These are phyloP conservation scores for Nannochloropsis salina DNA, from an alignment of 108 stramenopile species.

Conservation along the genomic window DNA sequence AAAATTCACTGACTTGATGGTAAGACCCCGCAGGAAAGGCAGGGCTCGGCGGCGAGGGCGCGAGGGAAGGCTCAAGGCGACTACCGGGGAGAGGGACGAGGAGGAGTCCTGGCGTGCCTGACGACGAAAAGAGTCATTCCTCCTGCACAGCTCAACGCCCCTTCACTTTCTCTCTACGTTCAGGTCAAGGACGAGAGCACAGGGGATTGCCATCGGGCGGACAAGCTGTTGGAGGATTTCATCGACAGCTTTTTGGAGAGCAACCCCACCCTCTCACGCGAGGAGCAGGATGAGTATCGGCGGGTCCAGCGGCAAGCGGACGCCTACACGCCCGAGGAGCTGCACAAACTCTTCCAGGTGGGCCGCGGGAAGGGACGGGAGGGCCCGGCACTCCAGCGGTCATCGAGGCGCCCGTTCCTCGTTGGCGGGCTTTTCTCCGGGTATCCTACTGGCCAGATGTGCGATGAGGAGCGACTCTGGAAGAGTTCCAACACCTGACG, in stretches of 20 bases:
- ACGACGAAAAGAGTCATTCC: not conserved
- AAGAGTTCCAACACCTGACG: not conserved
- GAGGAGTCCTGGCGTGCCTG: not conserved
- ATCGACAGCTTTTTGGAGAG: constrained; percentile 85
- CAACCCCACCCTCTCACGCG: constrained; percentile 66
- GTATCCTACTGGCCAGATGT: not conserved
- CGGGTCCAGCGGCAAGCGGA: constrained; percentile 91
- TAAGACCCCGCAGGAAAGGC: not conserved
- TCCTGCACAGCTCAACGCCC: not conserved
- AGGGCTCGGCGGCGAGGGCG: not conserved
- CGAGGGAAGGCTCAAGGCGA: not conserved
- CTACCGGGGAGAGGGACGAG: not conserved
- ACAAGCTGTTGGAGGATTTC: constrained; percentile 95
- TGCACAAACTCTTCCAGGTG: constrained; percentile 67
- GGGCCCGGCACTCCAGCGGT: not conserved
- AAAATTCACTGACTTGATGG: constrained; percentile 99
- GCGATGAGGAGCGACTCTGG: not conserved
- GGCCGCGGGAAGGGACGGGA: not conserved
- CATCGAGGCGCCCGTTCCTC: too few species aligned
- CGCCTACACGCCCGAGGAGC: constrained; percentile 87
- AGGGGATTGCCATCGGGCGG: constrained; percentile 91
- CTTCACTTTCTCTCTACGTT: not conserved
- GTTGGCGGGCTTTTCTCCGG: too few species aligned
- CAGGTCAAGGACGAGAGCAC: constrained; percentile 35
- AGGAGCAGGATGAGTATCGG: constrained; percentile 78